A percentile compares a stretch with the other conserved stretches of the same genome.
These are phyloP conservation scores for Scalesia atractyloides DNA, from an alignment of 129 eudicot species.

Conservation along the genomic window DNA sequence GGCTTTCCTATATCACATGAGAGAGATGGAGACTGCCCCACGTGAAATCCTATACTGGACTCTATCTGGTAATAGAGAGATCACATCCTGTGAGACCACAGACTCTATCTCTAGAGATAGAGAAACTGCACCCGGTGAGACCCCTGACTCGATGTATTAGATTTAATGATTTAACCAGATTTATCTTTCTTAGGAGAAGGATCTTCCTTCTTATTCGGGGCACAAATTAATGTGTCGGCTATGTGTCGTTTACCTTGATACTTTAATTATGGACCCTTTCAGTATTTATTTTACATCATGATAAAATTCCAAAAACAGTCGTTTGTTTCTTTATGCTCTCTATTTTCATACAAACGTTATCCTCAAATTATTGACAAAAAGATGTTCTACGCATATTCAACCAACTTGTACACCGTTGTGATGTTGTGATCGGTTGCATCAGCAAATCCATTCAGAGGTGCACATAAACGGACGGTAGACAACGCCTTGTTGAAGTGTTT, in stretches of 20 bases:
- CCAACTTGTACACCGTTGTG: constrained; percentile 48
- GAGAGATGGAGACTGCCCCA: too few relatives aligned
- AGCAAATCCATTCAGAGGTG: constrained; percentile 42
- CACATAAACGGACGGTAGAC: constrained; percentile 57
- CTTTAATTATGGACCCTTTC: constrained; percentile 17
- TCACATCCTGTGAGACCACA: too few relatives aligned
- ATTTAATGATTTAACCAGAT: constrained; percentile 33
- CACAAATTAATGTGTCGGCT: constrained; percentile 33
- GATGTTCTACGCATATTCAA: constrained; percentile 2
- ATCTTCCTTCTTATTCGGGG: constrained; percentile 56
- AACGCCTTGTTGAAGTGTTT: constrained; percentile 70
- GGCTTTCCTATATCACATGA: too few relatives aligned
- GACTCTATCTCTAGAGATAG: too few relatives aligned
- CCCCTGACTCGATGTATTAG: background rate
- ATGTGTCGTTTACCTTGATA: constrained; percentile 34
- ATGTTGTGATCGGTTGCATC: constrained; percentile 56
- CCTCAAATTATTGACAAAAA: constrained; percentile 4
- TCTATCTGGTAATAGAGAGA: too few relatives aligned
- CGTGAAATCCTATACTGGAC: too few relatives aligned
- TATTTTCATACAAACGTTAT: constrained; percentile 28
- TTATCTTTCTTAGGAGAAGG: constrained; percentile 40
- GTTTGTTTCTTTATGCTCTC: constrained; percentile 15
- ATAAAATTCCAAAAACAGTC: constrained; percentile 35
- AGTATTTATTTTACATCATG: background rate
- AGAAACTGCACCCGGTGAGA: too few relatives aligned